phyloP scores from a whole-genome alignment of 1,139 yeast genomes.

The Saccharomyces hybrid region DNA sequence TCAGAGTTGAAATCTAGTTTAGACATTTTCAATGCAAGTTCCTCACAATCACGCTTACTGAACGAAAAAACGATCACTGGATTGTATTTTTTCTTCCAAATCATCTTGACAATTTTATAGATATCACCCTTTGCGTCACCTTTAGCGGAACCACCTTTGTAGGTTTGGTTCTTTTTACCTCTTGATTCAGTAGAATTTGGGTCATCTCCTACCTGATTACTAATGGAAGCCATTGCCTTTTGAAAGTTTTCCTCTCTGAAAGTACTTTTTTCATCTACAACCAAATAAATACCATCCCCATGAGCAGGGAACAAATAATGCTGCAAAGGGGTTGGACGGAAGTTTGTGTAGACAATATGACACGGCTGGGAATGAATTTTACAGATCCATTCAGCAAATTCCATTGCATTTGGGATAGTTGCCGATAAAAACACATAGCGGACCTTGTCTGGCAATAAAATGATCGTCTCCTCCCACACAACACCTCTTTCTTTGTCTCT shows the following conservation, averaged over 20 bases:
- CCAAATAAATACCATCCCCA: slow-evolving; percentile 95
- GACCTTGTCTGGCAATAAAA: slow-evolving; percentile 90
- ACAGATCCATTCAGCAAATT: slow-evolving; percentile 98
- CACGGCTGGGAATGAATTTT: slow-evolving; percentile 93
- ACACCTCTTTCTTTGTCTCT: slow-evolving; percentile 96
- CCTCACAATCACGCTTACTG: slow-evolving; percentile 93
- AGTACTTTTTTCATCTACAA: slow-evolving; percentile 93
- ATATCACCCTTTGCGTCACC: slow-evolving; percentile 84
- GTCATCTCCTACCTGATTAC: slow-evolving; percentile 79
- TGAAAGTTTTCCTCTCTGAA: slow-evolving; percentile 97
- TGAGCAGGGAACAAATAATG: slow-evolving; percentile 96
- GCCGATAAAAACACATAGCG: slow-evolving; percentile 85
- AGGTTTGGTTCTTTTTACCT: slow-evolving; percentile 79
- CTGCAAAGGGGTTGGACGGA: slow-evolving; percentile 97
- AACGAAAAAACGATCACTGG: slow-evolving; percentile 98
- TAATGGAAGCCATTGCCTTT: slow-evolving; percentile 93
- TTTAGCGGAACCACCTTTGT: slow-evolving; percentile 67
- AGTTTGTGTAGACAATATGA: slow-evolving; percentile 96
- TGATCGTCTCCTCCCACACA: slow-evolving; percentile 98
- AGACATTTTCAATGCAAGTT: slow-evolving; percentile 88
- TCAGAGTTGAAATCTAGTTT: slow-evolving; percentile 88
- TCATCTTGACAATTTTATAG: slow-evolving; percentile 94
- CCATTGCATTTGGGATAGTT: slow-evolving; percentile 96
- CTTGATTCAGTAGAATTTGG: slow-evolving; percentile 51
- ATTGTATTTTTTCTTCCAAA: slow-evolving; percentile 88